These are phyloP conservation scores for Fusarium coicis DNA, from an alignment of 2,329 filamentous ascomycete species.

Conservation along the genomic window DNA sequence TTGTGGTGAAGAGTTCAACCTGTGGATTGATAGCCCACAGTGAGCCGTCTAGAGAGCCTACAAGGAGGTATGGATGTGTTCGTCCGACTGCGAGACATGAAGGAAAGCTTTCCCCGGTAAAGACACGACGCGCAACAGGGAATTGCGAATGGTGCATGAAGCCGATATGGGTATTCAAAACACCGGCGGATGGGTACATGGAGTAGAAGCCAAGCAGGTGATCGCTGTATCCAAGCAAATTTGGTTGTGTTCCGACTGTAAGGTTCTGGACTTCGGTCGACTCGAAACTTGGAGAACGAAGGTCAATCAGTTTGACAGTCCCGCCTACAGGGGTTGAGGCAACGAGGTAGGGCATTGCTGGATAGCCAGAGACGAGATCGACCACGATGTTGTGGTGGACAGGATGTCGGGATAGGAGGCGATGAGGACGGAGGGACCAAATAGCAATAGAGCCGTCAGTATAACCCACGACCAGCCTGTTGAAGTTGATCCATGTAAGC, in stretches of 20 bases:
- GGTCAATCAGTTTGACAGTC: constrained; percentile 62
- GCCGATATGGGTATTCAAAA: constrained; percentile 62
- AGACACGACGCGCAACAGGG: constrained; percentile 62
- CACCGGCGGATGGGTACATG: constrained; percentile 63
- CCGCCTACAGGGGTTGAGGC: constrained; percentile 66
- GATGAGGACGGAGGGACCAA: constrained; percentile 64
- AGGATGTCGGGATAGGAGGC: constrained; percentile 62
- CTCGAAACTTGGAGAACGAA: constrained; percentile 63
- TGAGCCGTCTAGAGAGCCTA: constrained; percentile 65
- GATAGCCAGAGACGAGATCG: constrained; percentile 66
- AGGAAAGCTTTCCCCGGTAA: constrained; percentile 61
- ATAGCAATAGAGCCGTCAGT: constrained; percentile 66
- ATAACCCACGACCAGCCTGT: constrained; percentile 66
- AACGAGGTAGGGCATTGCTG: constrained; percentile 66
- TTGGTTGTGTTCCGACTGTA: constrained; percentile 63
- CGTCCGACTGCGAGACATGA: constrained; percentile 61
- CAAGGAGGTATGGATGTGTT: constrained; percentile 64
- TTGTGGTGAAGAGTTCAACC: constrained; percentile 50
- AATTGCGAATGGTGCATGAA: constrained; percentile 65
- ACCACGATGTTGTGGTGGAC: constrained; percentile 65
- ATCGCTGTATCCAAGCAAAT: constrained; percentile 65
- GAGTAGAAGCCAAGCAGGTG: constrained; percentile 66
- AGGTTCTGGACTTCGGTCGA: constrained; percentile 63
- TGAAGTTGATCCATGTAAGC: constrained; percentile 66
- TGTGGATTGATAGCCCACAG: constrained; percentile 59